Conservation (phyloP, 768 basidiomycete genomes). For the Tricholoma sp. region DNA sequence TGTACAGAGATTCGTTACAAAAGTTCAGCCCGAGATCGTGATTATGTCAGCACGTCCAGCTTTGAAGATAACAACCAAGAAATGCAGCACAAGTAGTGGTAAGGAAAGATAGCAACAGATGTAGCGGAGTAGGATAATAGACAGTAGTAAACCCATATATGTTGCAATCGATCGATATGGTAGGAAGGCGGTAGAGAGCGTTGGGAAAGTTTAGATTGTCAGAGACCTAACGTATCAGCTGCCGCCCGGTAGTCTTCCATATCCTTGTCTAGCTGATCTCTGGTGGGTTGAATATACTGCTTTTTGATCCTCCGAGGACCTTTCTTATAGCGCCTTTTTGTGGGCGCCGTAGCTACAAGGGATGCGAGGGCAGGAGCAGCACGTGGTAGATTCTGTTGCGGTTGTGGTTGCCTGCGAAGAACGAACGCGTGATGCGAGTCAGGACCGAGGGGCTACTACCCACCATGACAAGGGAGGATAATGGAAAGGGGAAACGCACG, state of each 20-base stretch:
- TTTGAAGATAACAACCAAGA: constrained; percentile 9
- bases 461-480: neutral
- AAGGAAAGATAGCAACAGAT: neutral
- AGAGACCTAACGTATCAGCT: constrained; percentile 17
- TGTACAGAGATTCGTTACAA: too few species aligned
- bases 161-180: neutral
- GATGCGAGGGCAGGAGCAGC: constrained; percentile 15
- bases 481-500: constrained; percentile 9
- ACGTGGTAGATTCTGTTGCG: constrained; percentile 2
- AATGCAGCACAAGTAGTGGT: neutral
- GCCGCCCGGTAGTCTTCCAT: constrained; percentile 75
- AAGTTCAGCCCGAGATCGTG: neutral
- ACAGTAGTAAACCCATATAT: neutral
- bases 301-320: constrained; percentile 75
- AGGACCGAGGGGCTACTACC: neutral
- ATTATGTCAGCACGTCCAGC: constrained; percentile 9
- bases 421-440: neutral
- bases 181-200: neutral
- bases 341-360: constrained; percentile 26
- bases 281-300: constrained; percentile 28
- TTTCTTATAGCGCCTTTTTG: constrained; percentile 54
- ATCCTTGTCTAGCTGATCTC: constrained; percentile 66
- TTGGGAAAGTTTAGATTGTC: neutral
- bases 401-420: constrained; percentile 6
- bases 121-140: neutral